Base-by-base conservation (phyloP, 345 rosid species). In the Cardiospermum halicacabum region DNA sequence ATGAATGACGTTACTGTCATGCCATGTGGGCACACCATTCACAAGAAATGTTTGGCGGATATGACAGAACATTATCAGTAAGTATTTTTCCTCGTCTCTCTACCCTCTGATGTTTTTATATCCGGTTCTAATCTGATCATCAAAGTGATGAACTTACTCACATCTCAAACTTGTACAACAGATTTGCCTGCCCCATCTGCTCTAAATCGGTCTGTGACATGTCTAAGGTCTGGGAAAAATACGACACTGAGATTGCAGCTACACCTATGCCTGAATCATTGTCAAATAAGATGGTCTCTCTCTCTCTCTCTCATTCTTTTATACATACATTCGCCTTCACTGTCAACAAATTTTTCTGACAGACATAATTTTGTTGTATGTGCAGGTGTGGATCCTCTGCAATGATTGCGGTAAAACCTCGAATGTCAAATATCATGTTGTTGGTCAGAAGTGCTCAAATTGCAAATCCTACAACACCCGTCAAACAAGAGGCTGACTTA, bases 381-480 rank as follows among this genome's bases (percentile, higher is more conserved):
- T 1, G 65, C 85, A 88, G 97, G 95, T 92, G 16, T 72, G 81
- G 75, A 92, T 92, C 62, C 91, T 92, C 7, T 92, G 98, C 74
- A 92, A 87, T 53, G 98, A 92, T 58, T 92, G 98, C 11, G 92
- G 82, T 39, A 80, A 61, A 27, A 82, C 72, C 25, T 81, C 91
- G 2, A 68, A 79, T 27, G 96, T 85, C 3, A 81, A 70, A 39
- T 89, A 67, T 70, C 98, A 92, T 74, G 79, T 89, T 8, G 84
- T 89, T 42, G 98, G 92, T 68, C 96, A 77, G 73, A 92, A 87
- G 69, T 92, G 95, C 69, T 69, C 74, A 32, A 64, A 77, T 62
- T 92, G 98, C 88, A 89, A 85, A 73, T 91, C 96, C 32, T 89
- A 87, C 74, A 89, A 89, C 71, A 89, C 94, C 59, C 88, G 96